Evolutionary conservation across 2,329 filamentous ascomycete genomes (phyloP).

Genomic region (Fusarium sp.): DNA sequence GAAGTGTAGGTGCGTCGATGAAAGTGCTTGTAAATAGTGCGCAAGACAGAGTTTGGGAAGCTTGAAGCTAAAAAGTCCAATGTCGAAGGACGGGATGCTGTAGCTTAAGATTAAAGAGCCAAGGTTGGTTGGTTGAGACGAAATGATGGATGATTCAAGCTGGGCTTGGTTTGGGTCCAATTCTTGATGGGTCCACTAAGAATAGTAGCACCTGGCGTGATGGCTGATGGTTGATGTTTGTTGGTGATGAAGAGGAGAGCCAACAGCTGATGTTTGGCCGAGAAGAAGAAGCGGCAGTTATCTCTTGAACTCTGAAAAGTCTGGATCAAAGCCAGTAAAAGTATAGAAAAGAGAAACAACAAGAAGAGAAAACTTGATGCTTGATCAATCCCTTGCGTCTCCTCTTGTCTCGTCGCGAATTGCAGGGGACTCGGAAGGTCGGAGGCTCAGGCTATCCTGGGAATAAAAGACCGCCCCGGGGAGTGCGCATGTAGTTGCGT

Average conservation of each 20-base stretch:
- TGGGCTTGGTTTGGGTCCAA: slow-evolving; percentile 18
- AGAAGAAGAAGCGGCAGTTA: background rate
- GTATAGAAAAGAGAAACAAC: background rate
- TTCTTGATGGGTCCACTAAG: slow-evolving; percentile 33
- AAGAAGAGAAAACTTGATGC: background rate
- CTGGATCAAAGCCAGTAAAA: slow-evolving; percentile 15
- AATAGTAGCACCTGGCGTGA: slow-evolving; percentile 29
- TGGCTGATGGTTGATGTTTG: slow-evolving; percentile 5
- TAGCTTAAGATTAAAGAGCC: slow-evolving; percentile 22
- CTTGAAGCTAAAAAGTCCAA: slow-evolving; percentile 9
- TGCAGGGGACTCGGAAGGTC: slow-evolving; percentile 16
- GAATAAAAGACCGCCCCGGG: slow-evolving; percentile 14
- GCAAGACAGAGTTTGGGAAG: slow-evolving; percentile 22
- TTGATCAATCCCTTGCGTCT: slow-evolving; percentile 13
- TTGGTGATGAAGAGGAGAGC: slow-evolving; percentile 6
- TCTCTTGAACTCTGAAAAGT: slow-evolving; percentile 7
- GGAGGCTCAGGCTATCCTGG: slow-evolving; percentile 24
- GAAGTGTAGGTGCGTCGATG: background rate
- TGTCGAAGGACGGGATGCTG: slow-evolving; percentile 3
- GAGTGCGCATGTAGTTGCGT: no score
- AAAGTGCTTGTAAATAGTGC: background rate
- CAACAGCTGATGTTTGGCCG: slow-evolving; percentile 13
- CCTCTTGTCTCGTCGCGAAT: slow-evolving; percentile 9
- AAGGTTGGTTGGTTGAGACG: slow-evolving; percentile 33
- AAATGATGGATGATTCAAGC: slow-evolving; percentile 34